Conservation (phyloP, 768 basidiomycete species). For the Serendipita sp. region DNA sequence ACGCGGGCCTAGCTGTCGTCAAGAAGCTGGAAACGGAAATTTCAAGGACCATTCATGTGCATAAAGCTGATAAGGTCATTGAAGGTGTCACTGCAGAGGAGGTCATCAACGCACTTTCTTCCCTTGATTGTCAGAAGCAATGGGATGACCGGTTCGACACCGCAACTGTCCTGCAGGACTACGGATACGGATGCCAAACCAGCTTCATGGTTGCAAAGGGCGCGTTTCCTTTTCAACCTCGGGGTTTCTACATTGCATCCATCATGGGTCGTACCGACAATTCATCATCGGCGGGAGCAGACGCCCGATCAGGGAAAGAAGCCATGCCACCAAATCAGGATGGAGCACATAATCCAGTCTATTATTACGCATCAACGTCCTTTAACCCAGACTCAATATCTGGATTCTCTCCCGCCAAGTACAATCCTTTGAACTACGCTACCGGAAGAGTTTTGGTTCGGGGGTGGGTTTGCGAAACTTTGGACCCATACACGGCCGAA, state of each 20-base stretch:
- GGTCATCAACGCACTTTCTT: conserved; percentile 52
- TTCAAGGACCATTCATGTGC: conserved; percentile 65
- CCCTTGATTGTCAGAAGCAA: conserved; percentile 50
- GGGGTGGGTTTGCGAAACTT: conserved; percentile 90
- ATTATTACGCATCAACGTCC: conserved; percentile 73
- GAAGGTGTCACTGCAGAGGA: conserved; percentile 91
- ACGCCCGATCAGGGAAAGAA: conserved; percentile 10
- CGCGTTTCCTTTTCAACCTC: conserved; percentile 78
- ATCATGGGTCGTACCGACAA: conserved; percentile 32
- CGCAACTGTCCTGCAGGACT: conserved; percentile 53
- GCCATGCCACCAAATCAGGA: conserved; percentile 26
- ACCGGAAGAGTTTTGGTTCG: conserved; percentile 74
- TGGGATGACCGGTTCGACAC: conserved; percentile 83
- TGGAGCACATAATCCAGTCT: conserved; percentile 27
- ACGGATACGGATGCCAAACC: conserved; percentile 56
- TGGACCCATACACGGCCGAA: conserved; percentile 88
- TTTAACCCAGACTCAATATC: conserved; percentile 48
- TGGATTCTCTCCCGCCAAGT: conserved; percentile 43
- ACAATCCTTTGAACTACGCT: conserved; percentile 59
- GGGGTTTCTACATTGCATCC: conserved; percentile 73
- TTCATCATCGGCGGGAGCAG: not conserved
- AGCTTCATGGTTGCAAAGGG: conserved; percentile 57
- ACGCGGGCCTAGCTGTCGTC: conserved; percentile 51
- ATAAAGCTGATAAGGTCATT: conserved; percentile 78
- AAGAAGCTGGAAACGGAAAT: conserved; percentile 61